Evolutionary conservation across 2,329 filamentous ascomycete species (phyloP).

Genomic region (Epichloe festucae): DNA sequence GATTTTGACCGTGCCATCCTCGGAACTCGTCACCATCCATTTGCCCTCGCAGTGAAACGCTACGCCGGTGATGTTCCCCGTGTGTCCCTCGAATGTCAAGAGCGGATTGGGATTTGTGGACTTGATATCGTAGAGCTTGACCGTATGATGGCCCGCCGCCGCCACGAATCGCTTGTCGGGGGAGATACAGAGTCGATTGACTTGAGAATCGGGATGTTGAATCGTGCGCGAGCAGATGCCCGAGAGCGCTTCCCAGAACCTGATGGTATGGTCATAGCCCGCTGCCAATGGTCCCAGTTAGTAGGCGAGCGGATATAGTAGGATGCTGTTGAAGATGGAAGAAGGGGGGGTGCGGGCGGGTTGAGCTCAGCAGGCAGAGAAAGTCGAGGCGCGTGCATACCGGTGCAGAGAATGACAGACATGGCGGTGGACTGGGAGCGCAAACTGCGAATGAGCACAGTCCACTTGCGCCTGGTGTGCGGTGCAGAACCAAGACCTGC

Average conservation of each 20-base stretch:
- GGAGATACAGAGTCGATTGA: slow-evolving; percentile 95
- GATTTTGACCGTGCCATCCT: slow-evolving; percentile 93
- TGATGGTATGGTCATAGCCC: slow-evolving; percentile 51
- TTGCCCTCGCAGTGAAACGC: slow-evolving; percentile 98
- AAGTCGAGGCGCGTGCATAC: slow-evolving; percentile 22
- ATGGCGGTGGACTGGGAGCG: slow-evolving; percentile 21
- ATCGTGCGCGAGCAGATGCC: slow-evolving; percentile 97
- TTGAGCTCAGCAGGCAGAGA: neutral
- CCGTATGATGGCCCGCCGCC: slow-evolving; percentile 64
- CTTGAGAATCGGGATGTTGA: slow-evolving; percentile 94
- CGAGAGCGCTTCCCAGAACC: slow-evolving; percentile 95
- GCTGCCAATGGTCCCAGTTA: slow-evolving; percentile 25
- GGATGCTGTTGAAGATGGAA: neutral
- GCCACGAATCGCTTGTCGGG: slow-evolving; percentile 95
- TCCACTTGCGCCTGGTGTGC: neutral
- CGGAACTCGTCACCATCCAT: slow-evolving; percentile 98
- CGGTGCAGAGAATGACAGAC: slow-evolving; percentile 52
- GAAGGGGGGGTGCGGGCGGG: neutral
- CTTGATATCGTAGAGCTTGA: slow-evolving; percentile 98
- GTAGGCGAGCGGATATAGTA: slow-evolving; percentile 3
- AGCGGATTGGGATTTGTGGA: slow-evolving; percentile 92
- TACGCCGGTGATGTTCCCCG: slow-evolving; percentile 88
- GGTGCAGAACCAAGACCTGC: neutral
- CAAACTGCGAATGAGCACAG: neutral
- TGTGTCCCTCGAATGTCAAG: slow-evolving; percentile 90